Conservation (phyloP, 1,139 yeast genomes). For the Nakaseomyces kungkrabaensis region DNA sequence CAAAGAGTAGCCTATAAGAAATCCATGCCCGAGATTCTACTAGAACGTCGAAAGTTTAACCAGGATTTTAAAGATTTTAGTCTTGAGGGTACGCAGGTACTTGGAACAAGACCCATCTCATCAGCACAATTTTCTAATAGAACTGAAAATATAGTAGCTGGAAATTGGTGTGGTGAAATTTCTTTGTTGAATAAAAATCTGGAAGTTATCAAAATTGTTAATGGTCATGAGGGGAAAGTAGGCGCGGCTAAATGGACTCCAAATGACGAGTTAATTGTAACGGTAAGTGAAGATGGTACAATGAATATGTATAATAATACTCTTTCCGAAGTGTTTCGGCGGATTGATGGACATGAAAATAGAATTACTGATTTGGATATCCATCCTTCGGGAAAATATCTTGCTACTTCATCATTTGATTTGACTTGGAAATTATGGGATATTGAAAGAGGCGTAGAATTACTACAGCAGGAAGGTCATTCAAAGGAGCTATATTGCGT, state of each 20-base stretch:
- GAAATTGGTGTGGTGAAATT: slow-evolving; percentile 79
- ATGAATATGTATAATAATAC: slow-evolving; percentile 39
- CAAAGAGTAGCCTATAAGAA: slow-evolving; percentile 22
- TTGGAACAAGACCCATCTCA: slow-evolving; percentile 61
- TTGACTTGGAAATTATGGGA: slow-evolving; percentile 91
- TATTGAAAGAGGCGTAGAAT: slow-evolving; percentile 35
- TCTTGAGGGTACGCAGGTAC: slow-evolving; percentile 59
- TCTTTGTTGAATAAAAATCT: slow-evolving; percentile 39
- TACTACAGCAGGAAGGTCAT: slow-evolving; percentile 76
- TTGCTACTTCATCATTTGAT: slow-evolving; percentile 74
- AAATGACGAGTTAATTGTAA: slow-evolving; percentile 29
- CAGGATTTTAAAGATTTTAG: slow-evolving; percentile 34
- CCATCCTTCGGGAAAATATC: slow-evolving; percentile 52
- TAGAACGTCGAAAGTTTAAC: slow-evolving; percentile 40
- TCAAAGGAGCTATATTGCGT: slow-evolving; percentile 59
- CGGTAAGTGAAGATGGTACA: slow-evolving; percentile 61
- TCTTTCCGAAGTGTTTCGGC: slow-evolving; percentile 5
- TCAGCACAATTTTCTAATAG: slow-evolving; percentile 39
- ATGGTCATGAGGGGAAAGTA: slow-evolving; percentile 47
- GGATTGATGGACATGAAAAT: slow-evolving; percentile 35
- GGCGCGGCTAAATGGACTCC: slow-evolving; percentile 64
- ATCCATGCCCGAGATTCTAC: slow-evolving; percentile 29
- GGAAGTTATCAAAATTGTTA: slow-evolving; percentile 24
- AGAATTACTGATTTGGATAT: slow-evolving; percentile 56
- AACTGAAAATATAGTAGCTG: slow-evolving; percentile 42